Evolutionary conservation across 2,329 filamentous ascomycete genomes (phyloP).

Genomic region (Lachnellula cervina): DNA sequence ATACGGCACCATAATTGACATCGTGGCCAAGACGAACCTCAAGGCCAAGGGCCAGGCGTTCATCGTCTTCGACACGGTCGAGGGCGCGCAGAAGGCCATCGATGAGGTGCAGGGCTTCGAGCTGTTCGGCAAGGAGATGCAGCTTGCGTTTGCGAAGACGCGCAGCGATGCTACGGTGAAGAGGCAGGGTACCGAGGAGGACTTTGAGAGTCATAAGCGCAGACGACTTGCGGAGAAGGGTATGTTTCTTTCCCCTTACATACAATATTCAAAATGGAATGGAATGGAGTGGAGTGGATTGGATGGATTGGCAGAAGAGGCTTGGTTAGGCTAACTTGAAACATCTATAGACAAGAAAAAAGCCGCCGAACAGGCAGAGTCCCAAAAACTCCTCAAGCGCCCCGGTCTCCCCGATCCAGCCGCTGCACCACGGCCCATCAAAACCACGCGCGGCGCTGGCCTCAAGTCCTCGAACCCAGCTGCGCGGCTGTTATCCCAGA

Average conservation of each 20-base stretch:
- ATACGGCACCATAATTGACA: slow-evolving; percentile 79
- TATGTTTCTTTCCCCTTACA: slow-evolving; percentile 36
- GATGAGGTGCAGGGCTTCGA: slow-evolving; percentile 91
- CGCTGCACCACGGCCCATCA: slow-evolving; percentile 54
- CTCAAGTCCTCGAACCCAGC: slow-evolving; percentile 71
- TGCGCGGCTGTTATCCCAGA: slow-evolving; percentile 76
- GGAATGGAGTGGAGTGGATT: no score
- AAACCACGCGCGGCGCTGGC: slow-evolving; percentile 65
- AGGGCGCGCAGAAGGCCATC: slow-evolving; percentile 74
- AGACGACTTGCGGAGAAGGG: slow-evolving; percentile 85
- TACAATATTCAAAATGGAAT: background rate
- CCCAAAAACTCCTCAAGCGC: slow-evolving; percentile 71
- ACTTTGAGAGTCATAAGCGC: slow-evolving; percentile 82
- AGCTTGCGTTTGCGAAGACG: slow-evolving; percentile 74
- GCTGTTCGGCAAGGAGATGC: slow-evolving; percentile 87
- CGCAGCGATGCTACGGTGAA: slow-evolving; percentile 84
- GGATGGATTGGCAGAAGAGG: background rate
- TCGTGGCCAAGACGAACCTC: slow-evolving; percentile 83
- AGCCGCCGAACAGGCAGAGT: slow-evolving; percentile 73
- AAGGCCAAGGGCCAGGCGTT: slow-evolving; percentile 96
- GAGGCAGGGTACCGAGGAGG: slow-evolving; percentile 67
- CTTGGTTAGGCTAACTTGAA: background rate
- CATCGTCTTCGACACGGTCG: slow-evolving; percentile 79
- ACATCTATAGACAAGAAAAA: slow-evolving; percentile 60
- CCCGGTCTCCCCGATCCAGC: slow-evolving; percentile 34